phyloP scores from a whole-genome alignment of 352 stramenopile genomes.

The Phytophthora citrophthora region DNA sequence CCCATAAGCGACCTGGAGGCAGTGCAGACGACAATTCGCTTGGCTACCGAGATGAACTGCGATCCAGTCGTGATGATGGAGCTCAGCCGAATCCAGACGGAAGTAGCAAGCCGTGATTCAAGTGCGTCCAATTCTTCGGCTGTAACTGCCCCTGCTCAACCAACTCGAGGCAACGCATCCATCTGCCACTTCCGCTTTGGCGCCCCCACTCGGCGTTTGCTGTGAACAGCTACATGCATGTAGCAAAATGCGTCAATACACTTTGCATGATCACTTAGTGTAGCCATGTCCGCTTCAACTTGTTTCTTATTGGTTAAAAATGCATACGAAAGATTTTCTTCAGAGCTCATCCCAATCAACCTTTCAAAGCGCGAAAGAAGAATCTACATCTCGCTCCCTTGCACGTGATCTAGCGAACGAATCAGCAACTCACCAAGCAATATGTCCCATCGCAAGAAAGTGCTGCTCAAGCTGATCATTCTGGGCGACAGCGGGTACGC shows the following conservation, averaged over 20 bases:
- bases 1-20: conserved; percentile 57
- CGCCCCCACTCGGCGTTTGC: conserved; percentile 39
- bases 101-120: conserved; percentile 39
- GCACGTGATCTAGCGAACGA: conserved; percentile 6
- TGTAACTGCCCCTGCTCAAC: conserved; percentile 5
- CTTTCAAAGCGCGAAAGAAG: conserved; percentile 5
- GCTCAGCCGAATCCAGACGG: conserved; percentile 60
- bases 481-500: conserved; percentile 96
- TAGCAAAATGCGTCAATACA: too few species aligned
- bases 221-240: conserved; percentile 14
- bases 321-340: conserved; percentile 22
- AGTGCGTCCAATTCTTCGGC: conserved; percentile 13
- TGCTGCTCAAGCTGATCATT: conserved; percentile 98
- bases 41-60: conserved; percentile 73
- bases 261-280: background rate
- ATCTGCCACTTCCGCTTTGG: conserved; percentile 71
- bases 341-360: conserved; percentile 25
- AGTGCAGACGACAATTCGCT: conserved; percentile 65
- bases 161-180: conserved; percentile 27
- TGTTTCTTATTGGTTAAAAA: conserved; percentile 33
- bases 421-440: background rate
- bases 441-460: conserved; percentile 95
- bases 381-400: background rate
- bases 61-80: conserved; percentile 57
- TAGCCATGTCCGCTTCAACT: conserved; percentile 35